phyloP scores from a whole-genome alignment of 2,329 filamentous ascomycete genomes.

The Fonsecaea multimorphosa region DNA sequence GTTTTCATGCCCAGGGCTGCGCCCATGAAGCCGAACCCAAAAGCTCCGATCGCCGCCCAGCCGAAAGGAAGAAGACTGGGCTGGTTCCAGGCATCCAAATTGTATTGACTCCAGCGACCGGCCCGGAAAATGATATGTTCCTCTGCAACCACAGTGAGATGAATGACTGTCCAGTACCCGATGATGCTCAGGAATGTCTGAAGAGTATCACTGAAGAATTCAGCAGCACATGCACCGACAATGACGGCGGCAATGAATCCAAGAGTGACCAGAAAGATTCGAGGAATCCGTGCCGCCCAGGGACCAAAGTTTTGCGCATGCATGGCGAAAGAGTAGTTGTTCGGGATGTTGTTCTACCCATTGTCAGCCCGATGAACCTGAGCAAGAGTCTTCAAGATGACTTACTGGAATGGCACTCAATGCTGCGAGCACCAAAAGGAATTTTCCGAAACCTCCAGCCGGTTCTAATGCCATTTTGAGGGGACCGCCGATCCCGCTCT shows the following conservation, averaged over 20 bases:
- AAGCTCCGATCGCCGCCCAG: conserved; percentile 18
- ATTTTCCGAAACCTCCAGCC: conserved; percentile 19
- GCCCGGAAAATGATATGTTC: conserved; percentile 15
- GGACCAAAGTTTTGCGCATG: conserved; percentile 20
- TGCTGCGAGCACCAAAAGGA: conserved; percentile 13
- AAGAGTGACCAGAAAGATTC: conserved; percentile 12
- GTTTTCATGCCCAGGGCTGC: conserved; percentile 15
- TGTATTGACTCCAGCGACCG: conserved; percentile 14
- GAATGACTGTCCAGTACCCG: conserved; percentile 18
- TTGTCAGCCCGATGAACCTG: neutral
- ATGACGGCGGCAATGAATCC: conserved; percentile 14
- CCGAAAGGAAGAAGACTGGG: conserved; percentile 15
- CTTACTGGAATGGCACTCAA: conserved; percentile 22
- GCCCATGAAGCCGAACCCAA: conserved; percentile 16
- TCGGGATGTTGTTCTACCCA: conserved; percentile 15
- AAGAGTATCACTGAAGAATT: conserved; percentile 17
- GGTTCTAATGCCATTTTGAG: conserved; percentile 17
- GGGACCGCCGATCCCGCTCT: conserved; percentile 13
- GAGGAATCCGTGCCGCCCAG: conserved; percentile 16
- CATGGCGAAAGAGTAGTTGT: conserved; percentile 21
- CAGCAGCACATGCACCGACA: conserved; percentile 13
- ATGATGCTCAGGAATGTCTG: conserved; percentile 21
- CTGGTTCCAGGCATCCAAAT: conserved; percentile 18
- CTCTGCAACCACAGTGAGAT: conserved; percentile 12
- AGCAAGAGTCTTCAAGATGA: neutral